A percentile compares a stretch with the other conserved stretches of the same genome.
Evolutionary conservation across 306 rosid genomes (phyloP).

Genomic region (Alnus glutinosa): DNA sequence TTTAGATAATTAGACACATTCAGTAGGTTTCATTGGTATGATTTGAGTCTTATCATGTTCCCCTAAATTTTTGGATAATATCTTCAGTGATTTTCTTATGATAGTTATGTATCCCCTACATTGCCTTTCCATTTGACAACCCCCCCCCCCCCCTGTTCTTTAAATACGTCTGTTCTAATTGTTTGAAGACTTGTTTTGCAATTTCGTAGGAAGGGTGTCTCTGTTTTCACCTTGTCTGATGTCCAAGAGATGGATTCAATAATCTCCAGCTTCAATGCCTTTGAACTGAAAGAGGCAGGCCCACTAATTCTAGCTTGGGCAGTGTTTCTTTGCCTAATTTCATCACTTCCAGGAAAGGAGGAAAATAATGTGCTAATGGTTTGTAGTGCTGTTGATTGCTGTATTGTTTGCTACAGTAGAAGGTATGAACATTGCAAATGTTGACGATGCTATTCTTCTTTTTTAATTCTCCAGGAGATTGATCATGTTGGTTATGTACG

Average conservation of each 20-base stretch:
- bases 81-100: constrained; percentile 5
- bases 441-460: constrained; percentile 27
- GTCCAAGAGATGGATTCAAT: constrained; percentile 85
- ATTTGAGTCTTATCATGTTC: background rate
- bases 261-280: constrained; percentile 63
- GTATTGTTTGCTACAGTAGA: constrained; percentile 21
- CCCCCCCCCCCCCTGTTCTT: background rate
- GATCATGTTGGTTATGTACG: constrained; percentile 91
- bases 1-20: background rate
- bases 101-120: background rate
- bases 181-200: constrained; percentile 28
- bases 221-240: constrained; percentile 55
- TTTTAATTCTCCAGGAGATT: constrained; percentile 61
- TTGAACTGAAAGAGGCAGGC: constrained; percentile 77
- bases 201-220: constrained; percentile 56
- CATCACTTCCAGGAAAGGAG: constrained; percentile 83
- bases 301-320: constrained; percentile 93
- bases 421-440: constrained; percentile 12
- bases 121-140: constrained; percentile 1
- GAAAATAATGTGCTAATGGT: constrained; percentile 65
- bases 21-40: background rate
- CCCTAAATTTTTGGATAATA: constrained; percentile 9
- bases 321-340: constrained; percentile 73
- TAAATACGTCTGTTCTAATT: constrained; percentile 15
- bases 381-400: constrained; percentile 31